Evolutionary conservation across 495 filamentous ascomycete genomes (phyloP), one percentile per base, ranked within the genome.

Genomic region (Lasiosphaeriaceae sp.): DNA sequence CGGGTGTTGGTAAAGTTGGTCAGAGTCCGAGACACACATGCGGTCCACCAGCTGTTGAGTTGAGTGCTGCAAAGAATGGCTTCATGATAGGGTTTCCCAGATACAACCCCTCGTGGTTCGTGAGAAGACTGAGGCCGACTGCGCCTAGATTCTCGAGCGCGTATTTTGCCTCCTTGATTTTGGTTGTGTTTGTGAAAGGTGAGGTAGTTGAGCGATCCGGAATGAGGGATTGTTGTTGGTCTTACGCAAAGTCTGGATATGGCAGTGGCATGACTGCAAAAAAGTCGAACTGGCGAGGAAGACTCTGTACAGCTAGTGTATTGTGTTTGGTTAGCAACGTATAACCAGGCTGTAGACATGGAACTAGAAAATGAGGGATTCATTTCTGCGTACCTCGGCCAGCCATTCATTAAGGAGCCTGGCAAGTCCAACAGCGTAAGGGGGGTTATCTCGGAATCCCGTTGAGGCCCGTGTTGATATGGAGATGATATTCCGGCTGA

Each of bases 331-430:
- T 41, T 17, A n/a, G n/a, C n/a, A n/a, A n/a, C n/a, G n/a, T n/a
- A 16, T 14, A 4, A 16, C 14, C n/a, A 17, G 37, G 3, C 12
- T 3, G 14, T 4, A 16, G 37, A 3, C 2, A 17, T 41, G 37
- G 4, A 17, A 41, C 4, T 35, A n/a, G n/a, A 31, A 31, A 3
- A 31, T 9, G 9, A 9, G 9, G 26, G 26, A 3, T 41, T 14
- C 4, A 12, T 35, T 3, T 4, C 12, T 3, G 37, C 37, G 4
- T 17, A 41, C 37, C n/a, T 55, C 53, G 19, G 53, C 53, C 20
- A 55, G 53, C 53, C 53, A 55, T 31, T 55, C 53, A 41, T 55
- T 55, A 22, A 47, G 43, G 12, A 55, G 43, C 17, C 44, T 41
- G 21, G 43, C 53, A 48, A 55, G 41, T n/a, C 53, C 53, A 17